These are phyloP conservation scores for Candida argentea DNA, from an alignment of 805 yeast species.

Conservation along the genomic window DNA sequence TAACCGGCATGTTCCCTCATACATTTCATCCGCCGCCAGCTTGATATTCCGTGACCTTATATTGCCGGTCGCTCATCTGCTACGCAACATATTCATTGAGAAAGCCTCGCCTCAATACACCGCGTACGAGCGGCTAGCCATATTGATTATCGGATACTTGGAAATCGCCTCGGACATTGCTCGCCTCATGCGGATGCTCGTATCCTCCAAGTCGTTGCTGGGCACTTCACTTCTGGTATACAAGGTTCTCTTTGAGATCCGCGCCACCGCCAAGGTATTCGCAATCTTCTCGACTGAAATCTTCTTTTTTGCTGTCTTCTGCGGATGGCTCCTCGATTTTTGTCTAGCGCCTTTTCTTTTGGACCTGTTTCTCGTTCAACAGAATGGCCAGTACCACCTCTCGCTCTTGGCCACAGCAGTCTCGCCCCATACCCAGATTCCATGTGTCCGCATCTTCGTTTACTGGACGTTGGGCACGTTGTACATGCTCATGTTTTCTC, in stretches of 20 bases:
- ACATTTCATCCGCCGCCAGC: neutral
- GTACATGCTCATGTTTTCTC: slow-evolving; percentile 82
- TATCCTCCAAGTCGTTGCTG: slow-evolving; percentile 33
- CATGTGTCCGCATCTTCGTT: slow-evolving; percentile 10
- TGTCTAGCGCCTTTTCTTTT: slow-evolving; percentile 51
- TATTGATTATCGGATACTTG: slow-evolving; percentile 25
- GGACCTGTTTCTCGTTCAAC: slow-evolving; percentile 1
- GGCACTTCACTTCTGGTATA: slow-evolving; percentile 45
- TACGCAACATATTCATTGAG: slow-evolving; percentile 11
- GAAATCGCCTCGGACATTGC: slow-evolving; percentile 15
- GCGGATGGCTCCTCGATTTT: slow-evolving; percentile 71
- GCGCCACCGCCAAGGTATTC: slow-evolving; percentile 65
- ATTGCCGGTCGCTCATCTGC: slow-evolving; percentile 10
- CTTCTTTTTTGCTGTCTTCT: slow-evolving; percentile 74
- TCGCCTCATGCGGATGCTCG: slow-evolving; percentile 19
- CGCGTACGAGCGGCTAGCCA: slow-evolving; percentile 26
- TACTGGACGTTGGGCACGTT: slow-evolving; percentile 70
- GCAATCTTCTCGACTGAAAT: slow-evolving; percentile 68
- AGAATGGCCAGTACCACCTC: slow-evolving; percentile 6
- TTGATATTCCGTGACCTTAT: slow-evolving; percentile 3
- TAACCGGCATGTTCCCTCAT: neutral
- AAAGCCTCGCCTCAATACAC: slow-evolving; percentile 16
- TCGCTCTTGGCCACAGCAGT: slow-evolving; percentile 15
- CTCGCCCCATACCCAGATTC: slow-evolving; percentile 8
- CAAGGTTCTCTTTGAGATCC: slow-evolving; percentile 41